Evolutionary conservation across 2,329 filamentous ascomycete genomes (phyloP), one percentile per base, ranked within the genome.

Genomic region (Pseudogymnoascus sp.): DNA sequence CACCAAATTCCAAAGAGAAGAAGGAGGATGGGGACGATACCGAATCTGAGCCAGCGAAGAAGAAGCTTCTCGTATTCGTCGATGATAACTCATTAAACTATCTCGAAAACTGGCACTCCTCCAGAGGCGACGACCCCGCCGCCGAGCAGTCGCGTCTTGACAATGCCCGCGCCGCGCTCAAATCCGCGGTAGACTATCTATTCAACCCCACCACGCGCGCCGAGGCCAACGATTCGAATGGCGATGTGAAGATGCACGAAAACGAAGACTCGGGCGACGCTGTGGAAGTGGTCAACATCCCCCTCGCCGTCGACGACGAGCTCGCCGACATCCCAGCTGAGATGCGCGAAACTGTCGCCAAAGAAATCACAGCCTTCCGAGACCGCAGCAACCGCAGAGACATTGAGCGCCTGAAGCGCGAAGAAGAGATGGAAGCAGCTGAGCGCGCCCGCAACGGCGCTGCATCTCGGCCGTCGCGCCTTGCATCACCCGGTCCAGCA

Each of bases 271-370:
- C 80, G 38, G 85, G 84, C 39, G 85, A 86, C 35, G 84, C 85
- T 61, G 86, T 91, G 5, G 92, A 96, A 74, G 88, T 97, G 39
- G 88, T 96, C 66, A 96, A 92, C 63, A 96, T 97, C 63, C 88
- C 92, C 3, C 81, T 96, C 33, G 86, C 88, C 0, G 84, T 89
- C 60, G 94, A 99, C 66, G 95, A 99, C 71, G 94, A 99, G 71
- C 80, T 99, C 48, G 88, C 92, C 17, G 94, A 99, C 70, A 97
- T 99, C 58, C 94, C 94, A 0, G 88, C 91, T 0, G 94, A 97
- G 72, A 95, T 96, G 91, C 87, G 94, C 25, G 94, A 96, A 72
- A 92, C 91, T 0, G 94, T 99, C 13, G 91, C 94, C 0, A 88
- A 88, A 63, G 95, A 99, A 73, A 99, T 99, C 70, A 87, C 91